phyloP scores from a whole-genome alignment of 352 stramenopile genomes.

The Phytophthora idaei region DNA sequence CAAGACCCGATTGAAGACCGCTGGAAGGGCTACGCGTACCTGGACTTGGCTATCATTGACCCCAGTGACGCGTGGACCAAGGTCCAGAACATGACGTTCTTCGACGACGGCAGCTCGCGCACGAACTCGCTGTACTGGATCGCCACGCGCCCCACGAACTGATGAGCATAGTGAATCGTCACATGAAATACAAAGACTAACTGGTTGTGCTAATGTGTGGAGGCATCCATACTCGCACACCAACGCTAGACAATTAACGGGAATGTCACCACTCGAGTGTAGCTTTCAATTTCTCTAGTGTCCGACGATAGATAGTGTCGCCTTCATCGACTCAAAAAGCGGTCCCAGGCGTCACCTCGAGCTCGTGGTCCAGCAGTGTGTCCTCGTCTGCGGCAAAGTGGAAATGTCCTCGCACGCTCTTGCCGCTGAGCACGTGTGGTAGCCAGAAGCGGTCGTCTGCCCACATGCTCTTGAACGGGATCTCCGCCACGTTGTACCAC shows the following conservation, averaged over 20 bases:
- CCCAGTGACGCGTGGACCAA: conserved; percentile 69
- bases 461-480: conserved; percentile 91
- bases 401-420: conserved; percentile 73
- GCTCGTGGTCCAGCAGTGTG: conserved; percentile 62
- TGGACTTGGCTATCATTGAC: conserved; percentile 87
- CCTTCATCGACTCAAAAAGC: neutral
- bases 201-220: too few species aligned
- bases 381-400: conserved; percentile 74
- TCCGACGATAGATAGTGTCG: neutral
- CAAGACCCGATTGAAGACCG: conserved; percentile 70
- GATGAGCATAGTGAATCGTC: neutral
- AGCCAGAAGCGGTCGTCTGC: conserved; percentile 85
- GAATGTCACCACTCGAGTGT: neutral
- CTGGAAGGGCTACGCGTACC: conserved; percentile 86
- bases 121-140: conserved; percentile 92
- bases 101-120: conserved; percentile 88
- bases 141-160: conserved; percentile 57
- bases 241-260: neutral
- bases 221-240: too few species aligned
- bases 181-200: neutral
- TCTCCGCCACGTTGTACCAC: conserved; percentile 67
- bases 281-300: neutral
- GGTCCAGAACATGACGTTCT: conserved; percentile 71
- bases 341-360: conserved; percentile 25
- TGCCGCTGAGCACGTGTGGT: conserved; percentile 71